Conservation (phyloP, 768 basidiomycete genomes). For the Clathrus columnatus region DNA sequence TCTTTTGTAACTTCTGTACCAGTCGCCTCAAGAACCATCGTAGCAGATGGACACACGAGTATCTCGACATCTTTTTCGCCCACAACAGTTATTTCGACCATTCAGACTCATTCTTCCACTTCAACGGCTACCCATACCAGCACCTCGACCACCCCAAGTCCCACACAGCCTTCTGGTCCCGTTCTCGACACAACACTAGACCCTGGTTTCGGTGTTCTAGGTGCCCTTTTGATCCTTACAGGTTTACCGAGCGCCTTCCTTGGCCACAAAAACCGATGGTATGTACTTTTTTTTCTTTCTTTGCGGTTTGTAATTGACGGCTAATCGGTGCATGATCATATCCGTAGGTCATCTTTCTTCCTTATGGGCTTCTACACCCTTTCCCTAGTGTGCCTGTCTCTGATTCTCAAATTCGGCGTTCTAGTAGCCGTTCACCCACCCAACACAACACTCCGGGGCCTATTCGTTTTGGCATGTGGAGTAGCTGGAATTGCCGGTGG, state of each 20-base stretch:
- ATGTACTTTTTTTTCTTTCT: conserved; percentile 19
- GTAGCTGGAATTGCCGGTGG: conserved; percentile 82
- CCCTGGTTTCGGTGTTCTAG: conserved; percentile 84
- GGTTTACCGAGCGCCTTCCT: conserved; percentile 85
- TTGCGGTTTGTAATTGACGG: conserved; percentile 10
- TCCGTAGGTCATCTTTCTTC: conserved; percentile 81
- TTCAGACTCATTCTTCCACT: conserved; percentile 36
- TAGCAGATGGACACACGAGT: conserved; percentile 39
- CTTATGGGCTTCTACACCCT: conserved; percentile 87
- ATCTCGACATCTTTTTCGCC: conserved; percentile 48
- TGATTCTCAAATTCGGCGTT: conserved; percentile 85
- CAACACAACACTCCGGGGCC: conserved; percentile 65
- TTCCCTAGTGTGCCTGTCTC: conserved; percentile 74
- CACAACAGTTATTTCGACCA: conserved; percentile 54
- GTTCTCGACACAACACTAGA: conserved; percentile 60
- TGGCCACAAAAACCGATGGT: conserved; percentile 96
- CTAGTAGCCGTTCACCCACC: conserved; percentile 79
- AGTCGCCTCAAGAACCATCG: conserved; percentile 38
- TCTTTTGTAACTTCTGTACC: neutral
- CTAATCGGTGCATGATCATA: conserved; percentile 13
- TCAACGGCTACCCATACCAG: conserved; percentile 38
- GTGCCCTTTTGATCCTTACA: conserved; percentile 79
- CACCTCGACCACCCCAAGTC: conserved; percentile 28
- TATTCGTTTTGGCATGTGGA: conserved; percentile 77
- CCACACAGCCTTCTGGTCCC: conserved; percentile 26